Evolutionary conservation across 108 stramenopile species (phyloP), one percentile per base, ranked within the genome.

Genomic region (Nitzschia sp.): DNA sequence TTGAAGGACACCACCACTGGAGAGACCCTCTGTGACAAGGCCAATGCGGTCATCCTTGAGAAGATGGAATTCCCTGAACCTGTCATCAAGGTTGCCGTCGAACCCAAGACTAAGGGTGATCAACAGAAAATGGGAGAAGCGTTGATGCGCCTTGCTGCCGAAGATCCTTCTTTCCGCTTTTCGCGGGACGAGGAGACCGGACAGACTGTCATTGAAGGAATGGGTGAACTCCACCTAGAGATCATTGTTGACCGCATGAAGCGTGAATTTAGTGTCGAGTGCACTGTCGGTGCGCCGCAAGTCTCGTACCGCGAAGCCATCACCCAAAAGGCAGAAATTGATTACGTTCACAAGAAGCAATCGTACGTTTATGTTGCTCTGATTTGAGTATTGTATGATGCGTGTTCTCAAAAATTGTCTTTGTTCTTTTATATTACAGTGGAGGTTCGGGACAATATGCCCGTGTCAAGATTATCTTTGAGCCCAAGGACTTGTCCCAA

Each of bases 151-250:
- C 93, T 99, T 78, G 92, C 91, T 48, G 90, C 95, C 23, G 98
- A 99, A 76, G 99, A 99, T 83, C 99, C 99, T 15, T 95, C 93
- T 18, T 95, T 99, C 91, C 91, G 92, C 27, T 91, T 95, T 80
- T 82, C 83, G 27, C 91, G 93, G 69, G 97, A 98, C 79, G 97
- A 97, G 59, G 98, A 98, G 61, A 97, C 96, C 26, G 97, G 97
- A 17, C 98, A 99, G 80, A 97, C 97, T 30, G 79, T 98, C 77
- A 98, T 99, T 71, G 95, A 94, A 70, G 99, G 99, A 64, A 99
- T 99, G 99, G 99, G 99, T 49, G 98, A 98, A 86, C 92, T 99
- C 19, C 99, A 99, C 85, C 83, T 99, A 48, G 99, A 99, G 74
- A 98, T 99, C 82, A 96, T 98, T 76, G 98, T 98, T 15, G 98